Evolutionary conservation across 2,329 filamentous ascomycete genomes (phyloP), one percentile per base, ranked within the genome.

Genomic region (Hymenotorrendiella dingleyae): DNA sequence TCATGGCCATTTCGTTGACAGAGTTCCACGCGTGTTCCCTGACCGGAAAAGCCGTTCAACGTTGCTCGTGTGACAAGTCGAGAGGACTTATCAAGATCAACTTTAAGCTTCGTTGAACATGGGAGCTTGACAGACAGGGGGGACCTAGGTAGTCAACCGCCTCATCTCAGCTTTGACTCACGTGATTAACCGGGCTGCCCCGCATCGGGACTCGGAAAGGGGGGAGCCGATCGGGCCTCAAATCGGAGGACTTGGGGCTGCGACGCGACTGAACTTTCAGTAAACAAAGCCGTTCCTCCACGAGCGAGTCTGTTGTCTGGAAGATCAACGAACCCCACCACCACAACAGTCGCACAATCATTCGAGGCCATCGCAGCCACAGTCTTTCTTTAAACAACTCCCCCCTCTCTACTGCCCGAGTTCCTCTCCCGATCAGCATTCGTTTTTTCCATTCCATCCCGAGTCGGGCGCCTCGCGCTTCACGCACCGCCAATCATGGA

Each of bases 1-100:
- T 48, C 45, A 42, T 49, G 46, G 46, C 46, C 36, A 49, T 43
- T 43, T 36, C 33, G 40, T 45, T 49, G 26, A 40, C n/a, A 11
- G 29, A 40, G 44, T 40, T 26, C 23, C 28, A 37, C 34, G 32
- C 11, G 27, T 16, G 40, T 36, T 28, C 33, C n/a, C 12, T 24
- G 12, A 32, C 10, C 17, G 8, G 37, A 32, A 27, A 10, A 17
- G 37, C 27, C 23, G 27, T 32, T 5, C 7, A 17, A 23, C 17
- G 10, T 30, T 32, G n/a, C n/a, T n/a, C 9, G 21, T 27, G 11
- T 22, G 9, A 34, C 28, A 14, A 32, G 14, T 41, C 20, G 21
- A 41, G 24, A 29, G 19, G 17, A 30, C 47, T 10, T 26, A 37
- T 16, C 24, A 26, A 26, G 24, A 36, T 36, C 11, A 36, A 4